Evolutionary conservation across 441 rosid species (phyloP).

Genomic region (Arabidopsis hybrid): DNA sequence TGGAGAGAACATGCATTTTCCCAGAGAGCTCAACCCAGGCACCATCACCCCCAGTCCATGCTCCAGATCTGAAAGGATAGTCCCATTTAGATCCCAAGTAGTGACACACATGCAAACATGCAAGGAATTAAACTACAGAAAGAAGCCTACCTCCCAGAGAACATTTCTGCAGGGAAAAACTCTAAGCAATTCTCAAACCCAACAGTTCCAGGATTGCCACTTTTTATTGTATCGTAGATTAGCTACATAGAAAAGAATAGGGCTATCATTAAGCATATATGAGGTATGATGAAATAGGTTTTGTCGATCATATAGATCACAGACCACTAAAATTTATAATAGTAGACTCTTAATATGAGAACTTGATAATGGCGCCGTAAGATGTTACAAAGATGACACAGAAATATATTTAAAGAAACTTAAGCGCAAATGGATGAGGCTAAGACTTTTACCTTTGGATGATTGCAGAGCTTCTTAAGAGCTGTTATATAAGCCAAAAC

Average conservation of each 20-base stretch:
- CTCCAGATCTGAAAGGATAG: constrained; percentile 72
- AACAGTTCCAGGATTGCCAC: constrained; percentile 77
- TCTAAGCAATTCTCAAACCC: constrained; percentile 89
- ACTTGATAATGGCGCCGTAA: constrained; percentile 20
- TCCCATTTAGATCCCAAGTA: constrained; percentile 29
- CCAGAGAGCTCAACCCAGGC: constrained; percentile 98
- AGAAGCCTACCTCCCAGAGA: constrained; percentile 82
- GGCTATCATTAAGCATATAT: constrained; percentile 23
- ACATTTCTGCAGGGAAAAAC: constrained; percentile 93
- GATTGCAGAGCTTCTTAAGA: constrained; percentile 99
- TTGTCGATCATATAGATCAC: constrained; percentile 6
- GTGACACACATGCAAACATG: constrained; percentile 30
- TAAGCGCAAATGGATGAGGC: constrained; percentile 13
- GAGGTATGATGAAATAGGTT: constrained; percentile 11
- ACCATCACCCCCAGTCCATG: constrained; percentile 96
- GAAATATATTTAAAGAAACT: constrained; percentile 4
- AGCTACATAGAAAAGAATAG: constrained; percentile 63
- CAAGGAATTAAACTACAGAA: constrained; percentile 30
- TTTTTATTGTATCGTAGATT: constrained; percentile 86
- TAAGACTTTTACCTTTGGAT: constrained; percentile 79
- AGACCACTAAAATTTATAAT: constrained; percentile 1
- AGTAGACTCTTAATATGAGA: constrained; percentile 1
- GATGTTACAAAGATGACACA: constrained; percentile 24
- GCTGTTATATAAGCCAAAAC: constrained; percentile 98
- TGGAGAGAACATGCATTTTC: constrained; percentile 96